Evolutionary conservation across 2,329 filamentous ascomycete species (phyloP).

Genomic region (Nemania abortiva): DNA sequence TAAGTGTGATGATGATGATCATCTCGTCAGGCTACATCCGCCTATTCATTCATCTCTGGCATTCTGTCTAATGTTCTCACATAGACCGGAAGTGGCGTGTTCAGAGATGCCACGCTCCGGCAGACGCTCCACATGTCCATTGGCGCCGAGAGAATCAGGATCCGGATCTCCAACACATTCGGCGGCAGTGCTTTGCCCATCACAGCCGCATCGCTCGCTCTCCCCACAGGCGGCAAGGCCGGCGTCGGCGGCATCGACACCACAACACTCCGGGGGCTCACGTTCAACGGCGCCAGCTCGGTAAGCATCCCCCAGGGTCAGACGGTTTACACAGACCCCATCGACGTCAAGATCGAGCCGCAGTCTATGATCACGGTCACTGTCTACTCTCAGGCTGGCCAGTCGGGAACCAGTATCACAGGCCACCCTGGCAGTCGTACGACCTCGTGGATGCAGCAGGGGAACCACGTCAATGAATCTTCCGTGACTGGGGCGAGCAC

Average conservation of each 20-base stretch:
- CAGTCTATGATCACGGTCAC: conserved; percentile 68
- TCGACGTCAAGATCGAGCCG: conserved; percentile 65
- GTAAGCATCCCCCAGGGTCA: conserved; percentile 68
- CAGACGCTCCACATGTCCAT: conserved; percentile 74
- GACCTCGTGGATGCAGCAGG: conserved; percentile 69
- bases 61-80: conserved; percentile 12
- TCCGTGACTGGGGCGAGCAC: conserved; percentile 58
- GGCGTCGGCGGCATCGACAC: conserved; percentile 66
- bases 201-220: conserved; percentile 68
- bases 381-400: conserved; percentile 68
- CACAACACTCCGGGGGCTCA: conserved; percentile 64
- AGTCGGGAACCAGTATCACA: conserved; percentile 68
- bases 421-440: conserved; percentile 74
- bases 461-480: conserved; percentile 65
- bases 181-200: conserved; percentile 70
- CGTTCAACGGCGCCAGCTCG: conserved; percentile 66
- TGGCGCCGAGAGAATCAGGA: conserved; percentile 66
- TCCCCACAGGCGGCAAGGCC: conserved; percentile 65
- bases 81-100: conserved; percentile 60
- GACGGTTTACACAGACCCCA: conserved; percentile 70
- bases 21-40: neutral
- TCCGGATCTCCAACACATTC: conserved; percentile 75
- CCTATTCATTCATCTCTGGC: neutral
- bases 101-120: conserved; percentile 72
- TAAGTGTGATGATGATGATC: conserved; percentile 50